These are phyloP conservation scores for Nemania sp. DNA, from an alignment of 2,329 filamentous ascomycete species.

Conservation along the genomic window DNA sequence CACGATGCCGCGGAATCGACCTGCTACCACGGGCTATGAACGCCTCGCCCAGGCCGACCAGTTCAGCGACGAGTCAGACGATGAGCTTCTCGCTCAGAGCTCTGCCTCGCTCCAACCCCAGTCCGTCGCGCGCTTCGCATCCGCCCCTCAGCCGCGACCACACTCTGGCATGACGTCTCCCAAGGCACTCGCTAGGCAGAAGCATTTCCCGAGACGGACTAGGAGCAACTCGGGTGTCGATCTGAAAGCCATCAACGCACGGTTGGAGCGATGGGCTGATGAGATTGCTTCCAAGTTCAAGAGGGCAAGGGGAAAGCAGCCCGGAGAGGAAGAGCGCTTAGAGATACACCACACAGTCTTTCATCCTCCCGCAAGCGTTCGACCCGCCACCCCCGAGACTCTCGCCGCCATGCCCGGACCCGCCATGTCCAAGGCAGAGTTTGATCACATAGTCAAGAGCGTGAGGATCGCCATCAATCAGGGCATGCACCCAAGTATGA, in stretches of 20 bases:
- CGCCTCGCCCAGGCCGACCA: conserved; percentile 82
- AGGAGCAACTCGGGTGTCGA: conserved; percentile 86
- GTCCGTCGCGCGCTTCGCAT: conserved; percentile 65
- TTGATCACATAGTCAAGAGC: conserved; percentile 86
- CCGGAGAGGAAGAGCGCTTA: conserved; percentile 77
- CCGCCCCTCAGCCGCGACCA: conserved; percentile 64
- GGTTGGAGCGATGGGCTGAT: conserved; percentile 94
- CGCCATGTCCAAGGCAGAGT: conserved; percentile 77
- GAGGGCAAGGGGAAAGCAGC: conserved; percentile 73
- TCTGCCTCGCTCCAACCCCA: conserved; percentile 59
- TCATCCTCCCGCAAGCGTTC: conserved; percentile 84
- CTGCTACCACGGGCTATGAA: conserved; percentile 81
- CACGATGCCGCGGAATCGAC: conserved; percentile 69
- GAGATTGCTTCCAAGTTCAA: conserved; percentile 98
- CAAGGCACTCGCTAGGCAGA: conserved; percentile 46
- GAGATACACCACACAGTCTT: conserved; percentile 99
- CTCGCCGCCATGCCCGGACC: conserved; percentile 65
- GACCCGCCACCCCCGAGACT: conserved; percentile 76
- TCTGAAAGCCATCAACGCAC: conserved; percentile 96
- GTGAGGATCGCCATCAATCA: conserved; percentile 89
- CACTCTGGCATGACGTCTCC: conserved; percentile 64
- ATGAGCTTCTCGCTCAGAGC: conserved; percentile 61
- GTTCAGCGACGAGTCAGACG: conserved; percentile 72
- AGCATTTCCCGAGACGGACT: conserved; percentile 53
- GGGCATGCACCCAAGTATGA: conserved; percentile 92